Percentiles rank a stretch among this genome's conserved stretches.
These are phyloP conservation scores for Musa troglodytarum DNA, from an alignment of 176 grass and related monocot genomes.

Conservation along the genomic window DNA sequence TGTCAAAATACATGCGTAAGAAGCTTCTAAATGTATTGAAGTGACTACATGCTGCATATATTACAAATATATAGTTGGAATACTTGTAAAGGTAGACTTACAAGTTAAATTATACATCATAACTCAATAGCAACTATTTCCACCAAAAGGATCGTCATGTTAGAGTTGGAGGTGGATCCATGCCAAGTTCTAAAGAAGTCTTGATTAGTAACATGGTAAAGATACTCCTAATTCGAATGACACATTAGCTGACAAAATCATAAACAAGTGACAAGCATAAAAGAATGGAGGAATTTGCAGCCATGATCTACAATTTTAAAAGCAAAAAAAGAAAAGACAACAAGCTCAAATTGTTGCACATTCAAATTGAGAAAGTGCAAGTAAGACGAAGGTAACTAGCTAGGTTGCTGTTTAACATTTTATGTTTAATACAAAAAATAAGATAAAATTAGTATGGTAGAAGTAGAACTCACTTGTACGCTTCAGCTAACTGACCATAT, in stretches of 20 bases:
- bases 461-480: constrained; percentile 73
- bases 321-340: background rate
- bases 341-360: background rate
- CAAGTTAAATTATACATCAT: too few relatives aligned
- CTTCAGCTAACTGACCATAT: constrained; percentile 39
- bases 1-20: too few relatives aligned
- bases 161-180: too few relatives aligned
- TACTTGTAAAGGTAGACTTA: too few relatives aligned
- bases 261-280: background rate
- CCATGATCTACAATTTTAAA: background rate
- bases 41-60: too few relatives aligned
- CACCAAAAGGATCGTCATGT: too few relatives aligned
- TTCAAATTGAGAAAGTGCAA: background rate
- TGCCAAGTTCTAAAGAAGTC: too few relatives aligned
- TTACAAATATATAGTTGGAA: too few relatives aligned
- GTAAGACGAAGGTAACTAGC: background rate
- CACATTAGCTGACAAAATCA: background rate
- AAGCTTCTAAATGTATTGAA: too few relatives aligned
- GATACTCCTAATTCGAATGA: background rate
- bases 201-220: background rate
- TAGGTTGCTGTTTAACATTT: background rate
- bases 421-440: background rate
- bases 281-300: background rate
- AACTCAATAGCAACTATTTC: too few relatives aligned
- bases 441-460: background rate